Conservation (phyloP, 306 rosid species). For the Cyamopsis tetragonoloba region DNA sequence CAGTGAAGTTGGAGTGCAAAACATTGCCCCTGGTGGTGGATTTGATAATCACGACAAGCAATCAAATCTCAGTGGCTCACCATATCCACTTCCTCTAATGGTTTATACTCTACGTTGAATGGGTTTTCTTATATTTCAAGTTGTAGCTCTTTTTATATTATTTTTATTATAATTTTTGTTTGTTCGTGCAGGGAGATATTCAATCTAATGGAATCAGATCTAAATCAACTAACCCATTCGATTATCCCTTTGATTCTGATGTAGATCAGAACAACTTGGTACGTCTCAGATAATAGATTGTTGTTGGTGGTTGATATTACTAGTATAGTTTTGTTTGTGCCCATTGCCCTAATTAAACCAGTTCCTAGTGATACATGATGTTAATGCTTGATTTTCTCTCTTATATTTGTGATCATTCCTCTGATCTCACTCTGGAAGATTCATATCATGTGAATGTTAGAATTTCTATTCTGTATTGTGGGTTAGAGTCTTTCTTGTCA, state of each 20-base stretch:
- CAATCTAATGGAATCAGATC: constrained; percentile 28
- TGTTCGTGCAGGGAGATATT: constrained; percentile 46
- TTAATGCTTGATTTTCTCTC: background rate
- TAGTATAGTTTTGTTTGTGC: background rate
- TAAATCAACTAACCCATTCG: constrained; percentile 80
- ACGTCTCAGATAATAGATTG: constrained; percentile 9
- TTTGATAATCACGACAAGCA: constrained; percentile 29
- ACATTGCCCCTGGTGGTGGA: constrained; percentile 22
- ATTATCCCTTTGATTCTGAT: constrained; percentile 58
- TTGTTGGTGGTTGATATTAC: background rate
- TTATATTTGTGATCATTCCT: background rate
- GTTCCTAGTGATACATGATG: background rate
- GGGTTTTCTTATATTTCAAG: constrained; percentile 8
- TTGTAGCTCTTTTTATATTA: background rate
- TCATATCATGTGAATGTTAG: constrained; percentile 30
- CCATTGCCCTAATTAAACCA: background rate
- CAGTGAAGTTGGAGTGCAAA: constrained; percentile 22
- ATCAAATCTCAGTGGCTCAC: constrained; percentile 24
- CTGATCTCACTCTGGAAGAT: constrained; percentile 25
- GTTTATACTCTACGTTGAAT: constrained; percentile 33
- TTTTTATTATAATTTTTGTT: background rate
- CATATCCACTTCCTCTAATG: constrained; percentile 33
- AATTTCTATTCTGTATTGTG: constrained; percentile 22
- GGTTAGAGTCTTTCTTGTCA: background rate
- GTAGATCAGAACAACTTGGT: constrained; percentile 56